Conservation (phyloP, 768 basidiomycete genomes). For the Steccherinum ochraceum region DNA sequence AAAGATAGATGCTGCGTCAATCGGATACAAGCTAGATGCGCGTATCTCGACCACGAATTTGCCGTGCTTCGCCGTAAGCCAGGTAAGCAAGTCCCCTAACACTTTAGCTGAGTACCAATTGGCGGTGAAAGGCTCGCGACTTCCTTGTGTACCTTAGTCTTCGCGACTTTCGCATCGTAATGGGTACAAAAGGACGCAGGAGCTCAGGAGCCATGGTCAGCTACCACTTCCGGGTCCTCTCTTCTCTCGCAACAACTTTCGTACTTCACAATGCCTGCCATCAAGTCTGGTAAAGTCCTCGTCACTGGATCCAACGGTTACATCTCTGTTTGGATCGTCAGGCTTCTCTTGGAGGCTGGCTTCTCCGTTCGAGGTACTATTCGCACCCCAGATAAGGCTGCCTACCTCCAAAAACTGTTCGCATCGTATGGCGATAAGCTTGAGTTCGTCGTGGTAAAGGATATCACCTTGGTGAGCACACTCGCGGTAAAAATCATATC, state of each 20-base stretch:
- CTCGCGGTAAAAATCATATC: neutral
- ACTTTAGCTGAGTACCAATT: too few species aligned
- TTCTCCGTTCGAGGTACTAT: constrained; percentile 39
- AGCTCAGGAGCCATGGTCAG: neutral
- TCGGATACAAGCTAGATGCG: too few species aligned
- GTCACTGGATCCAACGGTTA: constrained; percentile 23
- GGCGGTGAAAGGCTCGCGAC: too few species aligned
- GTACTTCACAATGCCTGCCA: too few species aligned
- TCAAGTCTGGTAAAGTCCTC: constrained; percentile 20
- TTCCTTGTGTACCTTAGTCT: neutral
- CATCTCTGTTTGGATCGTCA: constrained; percentile 25
- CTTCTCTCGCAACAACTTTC: neutral
- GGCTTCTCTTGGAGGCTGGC: constrained; percentile 29
- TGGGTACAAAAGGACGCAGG: neutral
- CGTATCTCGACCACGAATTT: too few species aligned
- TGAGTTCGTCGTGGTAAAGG: constrained; percentile 38
- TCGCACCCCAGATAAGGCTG: constrained; percentile 35
- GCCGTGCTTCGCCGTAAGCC: too few species aligned
- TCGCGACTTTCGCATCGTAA: neutral
- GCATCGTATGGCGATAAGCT: constrained; percentile 28
- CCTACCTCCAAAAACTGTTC: constrained; percentile 33
- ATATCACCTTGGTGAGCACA: constrained; percentile 33
- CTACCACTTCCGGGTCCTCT: neutral
- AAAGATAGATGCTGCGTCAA: too few species aligned
- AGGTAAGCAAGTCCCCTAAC: too few species aligned